Evolutionary conservation across 169 alveolate species (phyloP).

Genomic region (Plasmodium gonderi): DNA sequence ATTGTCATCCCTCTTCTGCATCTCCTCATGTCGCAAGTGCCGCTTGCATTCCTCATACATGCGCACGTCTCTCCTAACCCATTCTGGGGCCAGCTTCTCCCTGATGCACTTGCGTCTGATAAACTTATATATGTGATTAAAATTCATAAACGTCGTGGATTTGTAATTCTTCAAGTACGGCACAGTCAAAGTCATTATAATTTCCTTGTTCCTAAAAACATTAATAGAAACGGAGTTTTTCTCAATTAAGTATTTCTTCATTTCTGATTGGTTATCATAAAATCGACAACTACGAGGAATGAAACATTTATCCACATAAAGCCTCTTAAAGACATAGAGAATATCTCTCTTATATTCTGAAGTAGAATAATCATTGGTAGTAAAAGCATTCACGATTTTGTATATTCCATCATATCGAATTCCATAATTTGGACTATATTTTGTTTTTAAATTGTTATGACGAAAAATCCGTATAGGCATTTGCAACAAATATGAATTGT

Average conservation of each 20-base stretch:
- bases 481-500: slow-evolving; percentile 45
- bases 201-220: slow-evolving; percentile 25
- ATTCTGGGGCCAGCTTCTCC: slow-evolving; percentile 18
- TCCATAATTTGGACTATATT: slow-evolving; percentile 66
- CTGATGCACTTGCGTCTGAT: slow-evolving; percentile 23
- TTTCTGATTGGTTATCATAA: slow-evolving; percentile 21
- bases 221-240: slow-evolving; percentile 53
- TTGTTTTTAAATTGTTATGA: slow-evolving; percentile 35
- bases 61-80: slow-evolving; percentile 10
- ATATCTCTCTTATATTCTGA: slow-evolving; percentile 59
- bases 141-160: slow-evolving; percentile 52
- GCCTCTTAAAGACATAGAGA: slow-evolving; percentile 47
- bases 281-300: slow-evolving; percentile 19
- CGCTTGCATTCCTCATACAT: slow-evolving; percentile 32
- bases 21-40: background rate
- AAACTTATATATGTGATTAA: slow-evolving; percentile 53
- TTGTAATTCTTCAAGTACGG: slow-evolving; percentile 65
- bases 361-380: slow-evolving; percentile 55
- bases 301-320: slow-evolving; percentile 64
- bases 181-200: slow-evolving; percentile 34
- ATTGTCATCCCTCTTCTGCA: background rate
- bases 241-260: slow-evolving; percentile 36
- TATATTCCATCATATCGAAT: slow-evolving; percentile 63
- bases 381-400: slow-evolving; percentile 50
- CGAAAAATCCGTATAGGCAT: slow-evolving; percentile 60